Evolutionary conservation across 257 asterid genomes (phyloP).

Genomic region (Fraxinus pennsylvanica): DNA sequence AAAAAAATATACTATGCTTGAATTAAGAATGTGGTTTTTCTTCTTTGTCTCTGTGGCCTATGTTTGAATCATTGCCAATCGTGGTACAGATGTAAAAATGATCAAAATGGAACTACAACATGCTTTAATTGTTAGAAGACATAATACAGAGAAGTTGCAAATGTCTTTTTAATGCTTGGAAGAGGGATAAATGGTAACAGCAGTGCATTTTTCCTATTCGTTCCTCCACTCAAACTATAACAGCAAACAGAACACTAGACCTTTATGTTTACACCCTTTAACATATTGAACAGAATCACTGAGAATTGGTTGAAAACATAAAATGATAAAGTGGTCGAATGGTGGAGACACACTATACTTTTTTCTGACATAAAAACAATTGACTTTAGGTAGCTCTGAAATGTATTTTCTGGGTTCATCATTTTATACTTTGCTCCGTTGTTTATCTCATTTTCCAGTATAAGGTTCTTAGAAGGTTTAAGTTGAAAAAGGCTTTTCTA

Average conservation of each 20-base stretch:
- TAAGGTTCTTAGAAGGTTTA: neutral
- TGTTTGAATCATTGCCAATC: neutral
- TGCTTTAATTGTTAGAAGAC: slow-evolving; percentile 7
- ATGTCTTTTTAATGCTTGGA: slow-evolving; percentile 19
- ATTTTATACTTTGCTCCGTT: neutral
- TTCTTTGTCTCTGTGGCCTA: neutral
- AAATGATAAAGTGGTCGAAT: too few relatives aligned
- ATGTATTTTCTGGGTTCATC: neutral
- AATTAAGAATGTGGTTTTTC: neutral
- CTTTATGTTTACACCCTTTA: neutral
- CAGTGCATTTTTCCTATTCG: neutral
- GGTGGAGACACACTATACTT: neutral
- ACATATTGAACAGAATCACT: neutral
- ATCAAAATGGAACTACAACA: slow-evolving; percentile 11
- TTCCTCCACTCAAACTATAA: neutral
- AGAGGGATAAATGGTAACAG: slow-evolving; percentile 5
- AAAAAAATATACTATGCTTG: neutral
- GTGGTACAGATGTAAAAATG: slow-evolving; percentile 10
- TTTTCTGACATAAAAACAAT: neutral
- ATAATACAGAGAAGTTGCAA: neutral
- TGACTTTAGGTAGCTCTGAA: neutral
- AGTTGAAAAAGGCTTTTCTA: neutral
- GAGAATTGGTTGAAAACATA: too few relatives aligned
- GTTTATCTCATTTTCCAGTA: neutral
- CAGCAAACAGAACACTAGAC: neutral